Evolutionary conservation across 2,329 filamentous ascomycete species (phyloP).

Genomic region (Nigrograna mackinnonii): DNA sequence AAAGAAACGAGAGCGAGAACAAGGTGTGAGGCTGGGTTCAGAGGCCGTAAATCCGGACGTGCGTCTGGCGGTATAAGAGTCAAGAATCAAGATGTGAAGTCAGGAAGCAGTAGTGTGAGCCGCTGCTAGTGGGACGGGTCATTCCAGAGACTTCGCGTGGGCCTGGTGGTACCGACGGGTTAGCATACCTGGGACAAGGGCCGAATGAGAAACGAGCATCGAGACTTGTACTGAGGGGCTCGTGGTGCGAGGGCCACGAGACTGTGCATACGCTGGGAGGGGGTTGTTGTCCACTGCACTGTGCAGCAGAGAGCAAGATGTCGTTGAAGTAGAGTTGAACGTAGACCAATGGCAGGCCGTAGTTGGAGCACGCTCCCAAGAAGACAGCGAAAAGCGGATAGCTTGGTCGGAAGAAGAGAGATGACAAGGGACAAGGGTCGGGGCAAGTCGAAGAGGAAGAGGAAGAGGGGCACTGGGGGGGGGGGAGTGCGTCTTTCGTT

Average conservation of each 20-base stretch:
- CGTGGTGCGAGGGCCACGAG: constrained; percentile 38
- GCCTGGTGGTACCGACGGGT: constrained; percentile 19
- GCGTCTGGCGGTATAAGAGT: constrained; percentile 27
- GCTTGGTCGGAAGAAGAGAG: background rate
- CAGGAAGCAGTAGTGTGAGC: too few relatives aligned
- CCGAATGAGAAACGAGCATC: constrained; percentile 31
- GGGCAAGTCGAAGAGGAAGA: background rate
- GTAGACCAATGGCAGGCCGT: constrained; percentile 15
- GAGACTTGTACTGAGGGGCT: too few relatives aligned
- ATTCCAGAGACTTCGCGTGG: constrained; percentile 30
- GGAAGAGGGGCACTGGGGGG: background rate
- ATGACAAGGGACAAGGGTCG: background rate
- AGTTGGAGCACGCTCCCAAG: constrained; percentile 13
- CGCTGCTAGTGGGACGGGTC: constrained; percentile 19
- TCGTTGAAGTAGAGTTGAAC: constrained; percentile 23
- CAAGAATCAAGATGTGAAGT: too few relatives aligned
- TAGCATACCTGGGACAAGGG: constrained; percentile 24
- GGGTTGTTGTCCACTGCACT: constrained; percentile 40
- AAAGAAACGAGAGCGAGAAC: too few relatives aligned
- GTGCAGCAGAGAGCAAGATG: constrained; percentile 32
- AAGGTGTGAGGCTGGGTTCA: constrained; percentile 22
- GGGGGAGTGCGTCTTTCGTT: background rate
- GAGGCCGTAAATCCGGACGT: constrained; percentile 24
- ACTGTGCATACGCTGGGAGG: constrained; percentile 34
- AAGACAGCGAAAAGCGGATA: background rate